Evolutionary conservation across 2,329 filamentous ascomycete species (phyloP), one percentile per base, ranked within the genome.

Genomic region (Ascochyta lentis): DNA sequence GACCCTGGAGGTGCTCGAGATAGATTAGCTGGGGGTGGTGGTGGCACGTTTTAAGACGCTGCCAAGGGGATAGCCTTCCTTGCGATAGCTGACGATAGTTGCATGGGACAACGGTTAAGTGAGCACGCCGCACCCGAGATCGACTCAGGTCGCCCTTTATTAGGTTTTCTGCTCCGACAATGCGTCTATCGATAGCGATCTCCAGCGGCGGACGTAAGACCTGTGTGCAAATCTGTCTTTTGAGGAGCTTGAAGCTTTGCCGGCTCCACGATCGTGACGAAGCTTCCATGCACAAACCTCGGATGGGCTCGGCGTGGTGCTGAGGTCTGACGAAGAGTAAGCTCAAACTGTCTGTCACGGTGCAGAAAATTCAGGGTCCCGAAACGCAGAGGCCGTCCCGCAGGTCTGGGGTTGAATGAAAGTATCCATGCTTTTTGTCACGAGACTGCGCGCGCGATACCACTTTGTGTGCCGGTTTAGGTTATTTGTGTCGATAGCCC

Each of bases 401-500:
- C 60, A 51, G 64, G 68, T 64, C 61, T 69, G 65, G 69, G 64
- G 66, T 62, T 61, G 61, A 66, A 59, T 24, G 38, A 47, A 56
- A 49, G 44, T 15, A 57, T 27, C 54, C 54, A 57, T 52, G 54
- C 49, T 49, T 39, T 56, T 56, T 45, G 68, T 75, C 72, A 73
- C 68, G 73, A 68, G 73, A 73, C 60, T 48, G 54, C 68, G 72
- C 61, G 67, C 60, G 45, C 54, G 58, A 34, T 54, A 53, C 52
- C 59, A 57, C 51, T 61, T 61, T 57, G 39, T 49, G 49, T 52
- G 44, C 54, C 54, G 26, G 23, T 53, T 57, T 63, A 44, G 58
- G 57, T 66, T 64, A 58, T 70, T 73, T 75, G 69, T 75, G 71
- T 74, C 65, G 38, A 31, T 46, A 46, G 52, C 44, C 52, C 51